Evolutionary conservation across 2,329 filamentous ascomycete species (phyloP), one percentile per base, ranked within the genome.

Genomic region (Aspergillus niger): DNA sequence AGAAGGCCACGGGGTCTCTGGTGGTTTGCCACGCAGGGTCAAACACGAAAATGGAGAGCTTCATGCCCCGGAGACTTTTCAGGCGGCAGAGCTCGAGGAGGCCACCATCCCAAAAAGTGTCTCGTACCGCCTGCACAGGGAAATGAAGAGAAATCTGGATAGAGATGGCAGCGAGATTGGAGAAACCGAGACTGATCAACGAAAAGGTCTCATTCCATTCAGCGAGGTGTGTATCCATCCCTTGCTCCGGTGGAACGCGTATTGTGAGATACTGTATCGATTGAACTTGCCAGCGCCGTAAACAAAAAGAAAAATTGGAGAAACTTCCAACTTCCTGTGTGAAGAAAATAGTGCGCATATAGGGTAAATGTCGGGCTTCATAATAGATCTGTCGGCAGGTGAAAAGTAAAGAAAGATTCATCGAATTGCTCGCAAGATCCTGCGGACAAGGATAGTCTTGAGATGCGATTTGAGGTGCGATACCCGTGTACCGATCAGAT

Each of bases 171-270:
- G 30, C 11, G 30, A 36, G 30, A 13, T 36, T 36, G 11, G 30
- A 11, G 11, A 36, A 36, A 11, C 30, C 11, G 30, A 36, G 30
- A 13, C 30, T 36, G 11, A 36, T 51, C 17, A 51, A 36, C 49
- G 50, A 38, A 17, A 39, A 38, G 15, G 30, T 38, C 50, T 52
- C 50, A 22, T 52, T 52, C 50, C 32, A 52, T 22, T 52, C 50
- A 11, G 30, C 28, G 30, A 52, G 28, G 17, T 52, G 30, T 17
- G 30, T 52, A 7, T 52, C 50, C 50, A 52, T 52, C 3, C 50
- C 50, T 22, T 36, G 30, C 30, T 13, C 10, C 6, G 49, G n/a
- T 13, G 49, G 49, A 15, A 51, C 26, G 13, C 49, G 7, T 17
- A 51, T 20, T 1, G 22, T 17, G n/a, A 51, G 49, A 36, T 51